Percentiles rank a stretch among this genome's conserved stretches.
Evolutionary conservation across 805 yeast species (phyloP).

Genomic region (Alloascoidea africana): DNA sequence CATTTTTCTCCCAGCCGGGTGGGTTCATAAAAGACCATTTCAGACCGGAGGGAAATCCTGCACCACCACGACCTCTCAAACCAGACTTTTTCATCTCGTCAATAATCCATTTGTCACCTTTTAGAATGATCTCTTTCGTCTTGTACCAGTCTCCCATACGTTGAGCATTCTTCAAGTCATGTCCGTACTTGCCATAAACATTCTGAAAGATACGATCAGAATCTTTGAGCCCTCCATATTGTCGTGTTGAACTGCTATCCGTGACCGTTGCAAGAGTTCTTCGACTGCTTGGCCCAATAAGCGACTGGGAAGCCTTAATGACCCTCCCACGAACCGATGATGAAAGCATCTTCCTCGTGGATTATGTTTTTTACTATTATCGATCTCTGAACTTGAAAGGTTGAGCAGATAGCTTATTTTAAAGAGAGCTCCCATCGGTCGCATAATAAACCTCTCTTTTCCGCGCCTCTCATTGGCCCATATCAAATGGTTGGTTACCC

Average conservation of each 20-base stretch:
- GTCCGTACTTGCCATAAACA: constrained; percentile 61
- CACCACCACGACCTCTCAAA: constrained; percentile 86
- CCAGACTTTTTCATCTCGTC: constrained; percentile 79
- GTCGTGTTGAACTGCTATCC: constrained; percentile 30
- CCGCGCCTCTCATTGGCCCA: no score
- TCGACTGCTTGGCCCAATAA: not conserved
- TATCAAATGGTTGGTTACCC: no score
- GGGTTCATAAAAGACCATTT: constrained; percentile 94
- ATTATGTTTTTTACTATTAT: no score
- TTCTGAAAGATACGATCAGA: constrained; percentile 82
- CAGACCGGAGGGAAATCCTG: constrained; percentile 84
- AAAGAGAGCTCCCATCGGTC: no score
- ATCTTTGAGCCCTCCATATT: constrained; percentile 65
- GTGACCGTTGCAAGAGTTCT: constrained; percentile 24
- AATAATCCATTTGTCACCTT: constrained; percentile 84
- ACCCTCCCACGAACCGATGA: no score
- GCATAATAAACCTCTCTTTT: no score
- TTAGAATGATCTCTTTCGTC: constrained; percentile 69
- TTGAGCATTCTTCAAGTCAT: constrained; percentile 57
- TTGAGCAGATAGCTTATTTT: no score
- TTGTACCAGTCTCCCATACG: constrained; percentile 87
- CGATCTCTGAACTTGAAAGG: no score
- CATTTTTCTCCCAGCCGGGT: constrained; percentile 86
- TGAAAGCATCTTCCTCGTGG: no score
- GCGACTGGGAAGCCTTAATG: no score